Evolutionary conservation across 2,329 filamentous ascomycete species (phyloP), one percentile per base, ranked within the genome.

Genomic region (Mycosphaerella sp.): DNA sequence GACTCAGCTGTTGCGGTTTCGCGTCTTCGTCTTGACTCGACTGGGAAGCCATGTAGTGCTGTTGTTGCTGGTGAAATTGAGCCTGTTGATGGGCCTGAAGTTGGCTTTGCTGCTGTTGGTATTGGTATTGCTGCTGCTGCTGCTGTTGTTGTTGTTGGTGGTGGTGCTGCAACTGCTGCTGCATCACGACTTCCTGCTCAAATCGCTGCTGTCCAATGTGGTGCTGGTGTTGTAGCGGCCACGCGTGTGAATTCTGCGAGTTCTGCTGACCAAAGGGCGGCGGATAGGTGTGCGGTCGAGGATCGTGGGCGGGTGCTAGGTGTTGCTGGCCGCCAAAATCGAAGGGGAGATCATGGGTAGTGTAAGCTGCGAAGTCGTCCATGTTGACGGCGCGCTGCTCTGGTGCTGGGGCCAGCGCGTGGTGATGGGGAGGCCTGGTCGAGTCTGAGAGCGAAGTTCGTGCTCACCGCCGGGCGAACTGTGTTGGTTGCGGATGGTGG

Each of bases 321-420:
- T 44, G 55, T 36, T 42, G 51, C 34, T 56, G 53, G 23, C 41
- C 61, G 59, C 69, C 71, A 59, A 72, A 74, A 61, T 66, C 70
- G 64, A 74, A 70, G 50, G 72, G 64, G 61, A 62, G 65, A 60
- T 73, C 72, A 57, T 72, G 59, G 61, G 58, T 46, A 49, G 70
- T 62, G 62, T 68, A 70, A 64, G 72, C 47, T 31, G 51, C 69
- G 62, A 69, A 64, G 65, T 73, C 68, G 61, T 76, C 73, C 74
- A 76, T 76, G 58, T 43, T 58, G 54, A 47, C 42, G 17, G 42
- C 17, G 42, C 7, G 11, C 17, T 11, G 42, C 23, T 44, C 11
- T 17, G 11, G 42, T 21, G 17, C 83, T 53, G 76, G 79, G 55
- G 89, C 26, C 85, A 62, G 89, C 90, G 48, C 42, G 12, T 51